Conservation (phyloP, 371 early-diverging fungal species). For the Coemansia sp. region DNA sequence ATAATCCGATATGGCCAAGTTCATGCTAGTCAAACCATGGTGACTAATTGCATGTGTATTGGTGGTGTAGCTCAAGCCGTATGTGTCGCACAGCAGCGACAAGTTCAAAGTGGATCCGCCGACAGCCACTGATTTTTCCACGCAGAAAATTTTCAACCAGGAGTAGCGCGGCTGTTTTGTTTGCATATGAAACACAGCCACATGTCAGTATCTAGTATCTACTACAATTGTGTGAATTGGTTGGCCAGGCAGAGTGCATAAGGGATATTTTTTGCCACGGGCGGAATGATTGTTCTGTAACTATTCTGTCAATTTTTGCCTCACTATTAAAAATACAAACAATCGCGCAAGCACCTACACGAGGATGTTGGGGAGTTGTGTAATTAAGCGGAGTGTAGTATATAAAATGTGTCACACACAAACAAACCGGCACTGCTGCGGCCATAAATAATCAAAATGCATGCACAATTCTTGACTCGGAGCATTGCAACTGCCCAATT, state of each 20-base stretch:
- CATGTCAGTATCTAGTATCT: background rate
- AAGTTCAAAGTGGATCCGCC: slow-evolving; percentile 40
- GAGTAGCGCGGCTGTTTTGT: background rate
- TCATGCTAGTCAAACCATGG: too few relatives aligned
- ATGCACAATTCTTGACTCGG: too few relatives aligned
- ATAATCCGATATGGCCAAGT: background rate
- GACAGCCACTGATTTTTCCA: slow-evolving; percentile 1
- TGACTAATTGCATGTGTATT: background rate
- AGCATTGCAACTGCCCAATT: too few relatives aligned
- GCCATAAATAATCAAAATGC: too few relatives aligned
- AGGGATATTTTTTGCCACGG: background rate
- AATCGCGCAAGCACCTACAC: too few relatives aligned
- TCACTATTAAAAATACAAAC: too few relatives aligned
- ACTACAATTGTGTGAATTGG: background rate
- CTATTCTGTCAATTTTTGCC: background rate
- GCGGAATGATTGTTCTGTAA: background rate
- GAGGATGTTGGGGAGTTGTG: background rate
- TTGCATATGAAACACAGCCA: background rate
- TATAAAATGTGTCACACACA: too few relatives aligned
- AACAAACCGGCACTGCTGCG: too few relatives aligned
- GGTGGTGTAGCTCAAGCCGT: slow-evolving; percentile 60
- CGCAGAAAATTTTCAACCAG: background rate
- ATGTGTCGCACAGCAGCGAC: slow-evolving; percentile 60
- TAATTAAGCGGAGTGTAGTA: background rate
- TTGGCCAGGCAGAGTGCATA: background rate